Percentiles rank a stretch among this genome's conserved stretches.
These are phyloP conservation scores for Trametopsis cervina DNA, from an alignment of 768 basidiomycete genomes.

Conservation along the genomic window DNA sequence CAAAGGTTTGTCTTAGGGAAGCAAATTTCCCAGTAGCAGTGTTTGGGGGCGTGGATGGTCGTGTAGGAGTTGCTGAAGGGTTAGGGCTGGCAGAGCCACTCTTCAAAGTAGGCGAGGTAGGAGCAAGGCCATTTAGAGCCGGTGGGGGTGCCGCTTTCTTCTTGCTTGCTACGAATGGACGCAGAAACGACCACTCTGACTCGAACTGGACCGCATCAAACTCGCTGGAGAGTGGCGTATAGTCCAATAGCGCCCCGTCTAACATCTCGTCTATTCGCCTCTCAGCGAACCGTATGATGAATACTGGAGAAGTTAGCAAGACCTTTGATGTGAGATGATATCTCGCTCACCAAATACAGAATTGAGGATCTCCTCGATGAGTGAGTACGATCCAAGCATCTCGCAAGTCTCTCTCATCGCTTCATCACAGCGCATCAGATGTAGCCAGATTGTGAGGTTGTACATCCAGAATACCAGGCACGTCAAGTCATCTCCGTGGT, in stretches of 20 bases:
- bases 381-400: slow-evolving; percentile 72
- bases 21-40: slow-evolving; percentile 47
- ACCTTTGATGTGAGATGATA: slow-evolving; percentile 1
- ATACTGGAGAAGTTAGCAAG: slow-evolving; percentile 48
- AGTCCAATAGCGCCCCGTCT: slow-evolving; percentile 77
- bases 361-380: slow-evolving; percentile 89
- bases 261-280: slow-evolving; percentile 81
- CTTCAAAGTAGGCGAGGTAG: slow-evolving; percentile 19
- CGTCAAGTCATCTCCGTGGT: slow-evolving; percentile 76
- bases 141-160: slow-evolving; percentile 19
- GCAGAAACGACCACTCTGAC: slow-evolving; percentile 89
- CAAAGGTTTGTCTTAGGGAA: slow-evolving; percentile 61
- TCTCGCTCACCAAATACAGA: slow-evolving; percentile 76
- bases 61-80: slow-evolving; percentile 29
- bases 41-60: slow-evolving; percentile 47
- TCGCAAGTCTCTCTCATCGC: slow-evolving; percentile 76
- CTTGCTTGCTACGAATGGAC: slow-evolving; percentile 64
- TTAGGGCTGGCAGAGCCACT: slow-evolving; percentile 27
- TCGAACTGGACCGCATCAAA: slow-evolving; percentile 87
- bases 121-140: slow-evolving; percentile 5
- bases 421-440: slow-evolving; percentile 83
- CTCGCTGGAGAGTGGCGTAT: slow-evolving; percentile 68
- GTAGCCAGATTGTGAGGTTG: slow-evolving; percentile 85
- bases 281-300: slow-evolving; percentile 91
- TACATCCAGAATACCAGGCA: slow-evolving; percentile 92